phyloP scores from a whole-genome alignment of 2,329 filamentous ascomycete genomes.

The Ceratocystis cacaofunesta region DNA sequence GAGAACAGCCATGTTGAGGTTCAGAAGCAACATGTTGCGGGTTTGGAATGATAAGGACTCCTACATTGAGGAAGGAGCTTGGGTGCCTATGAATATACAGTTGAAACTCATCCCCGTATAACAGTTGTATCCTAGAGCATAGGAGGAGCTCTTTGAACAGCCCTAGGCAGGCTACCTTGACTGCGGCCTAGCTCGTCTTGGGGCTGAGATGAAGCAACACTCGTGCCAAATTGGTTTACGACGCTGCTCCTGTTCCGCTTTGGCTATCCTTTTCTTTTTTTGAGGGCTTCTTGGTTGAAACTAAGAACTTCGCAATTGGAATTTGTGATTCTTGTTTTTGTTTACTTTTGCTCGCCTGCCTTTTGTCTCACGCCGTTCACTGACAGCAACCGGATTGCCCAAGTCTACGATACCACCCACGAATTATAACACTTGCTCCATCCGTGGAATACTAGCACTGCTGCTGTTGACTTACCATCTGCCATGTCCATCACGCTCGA shows the following conservation, averaged over 20 bases:
- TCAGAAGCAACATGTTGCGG: not conserved
- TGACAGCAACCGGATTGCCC: not conserved
- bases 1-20: not conserved
- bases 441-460: not conserved
- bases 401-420: not conserved
- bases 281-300: too few species aligned
- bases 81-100: not conserved
- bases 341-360: not conserved
- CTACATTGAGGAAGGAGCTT: not conserved
- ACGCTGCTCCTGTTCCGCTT: not conserved
- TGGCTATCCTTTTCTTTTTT: not conserved
- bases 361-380: not conserved
- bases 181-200: not conserved
- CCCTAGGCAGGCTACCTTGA: not conserved
- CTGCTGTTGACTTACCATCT: not conserved
- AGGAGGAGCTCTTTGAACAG: not conserved
- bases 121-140: not conserved
- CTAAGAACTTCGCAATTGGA: too few species aligned
- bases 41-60: not conserved
- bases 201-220: not conserved
- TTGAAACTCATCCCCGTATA: not conserved
- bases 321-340: too few species aligned
- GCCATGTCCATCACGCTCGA: conserved; percentile 41
- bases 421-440: not conserved
- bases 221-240: not conserved